Evolutionary conservation across 2,329 filamentous ascomycete species (phyloP).

Genomic region (Lecanicillium sp.): DNA sequence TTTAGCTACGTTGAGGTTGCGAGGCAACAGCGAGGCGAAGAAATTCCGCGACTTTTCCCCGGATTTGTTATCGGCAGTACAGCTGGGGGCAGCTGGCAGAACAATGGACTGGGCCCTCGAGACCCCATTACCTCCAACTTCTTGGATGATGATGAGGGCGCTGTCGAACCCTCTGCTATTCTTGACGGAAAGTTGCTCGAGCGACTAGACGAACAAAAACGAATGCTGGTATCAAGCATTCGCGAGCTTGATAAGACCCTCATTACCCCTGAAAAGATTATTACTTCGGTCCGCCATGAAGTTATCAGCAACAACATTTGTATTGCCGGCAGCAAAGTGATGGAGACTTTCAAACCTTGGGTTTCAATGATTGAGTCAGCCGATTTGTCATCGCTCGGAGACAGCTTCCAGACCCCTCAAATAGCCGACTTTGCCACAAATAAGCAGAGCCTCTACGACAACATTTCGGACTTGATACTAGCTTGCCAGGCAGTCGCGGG

Average conservation of each 20-base stretch:
- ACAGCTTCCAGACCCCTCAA: conserved; percentile 74
- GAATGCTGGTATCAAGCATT: conserved; percentile 76
- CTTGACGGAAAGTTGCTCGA: conserved; percentile 74
- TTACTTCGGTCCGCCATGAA: conserved; percentile 71
- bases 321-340: conserved; percentile 64
- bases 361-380: conserved; percentile 85
- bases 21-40: conserved; percentile 83
- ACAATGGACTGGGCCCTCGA: conserved; percentile 54
- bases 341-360: conserved; percentile 87
- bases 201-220: conserved; percentile 76
- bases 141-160: conserved; percentile 70
- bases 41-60: conserved; percentile 85
- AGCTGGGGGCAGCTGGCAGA: conserved; percentile 81
- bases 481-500: conserved; percentile 87
- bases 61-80: conserved; percentile 85
- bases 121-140: conserved; percentile 76
- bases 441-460: conserved; percentile 91
- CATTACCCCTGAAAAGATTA: conserved; percentile 67
- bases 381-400: conserved; percentile 71
- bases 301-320: conserved; percentile 77
- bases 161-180: conserved; percentile 60
- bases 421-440: conserved; percentile 79
- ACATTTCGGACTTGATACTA: conserved; percentile 79
- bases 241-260: conserved; percentile 82
- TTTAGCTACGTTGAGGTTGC: conserved; percentile 96